Evolutionary conservation across 306 rosid species (phyloP).

Genomic region (Dalbergia cochinchinensis): DNA sequence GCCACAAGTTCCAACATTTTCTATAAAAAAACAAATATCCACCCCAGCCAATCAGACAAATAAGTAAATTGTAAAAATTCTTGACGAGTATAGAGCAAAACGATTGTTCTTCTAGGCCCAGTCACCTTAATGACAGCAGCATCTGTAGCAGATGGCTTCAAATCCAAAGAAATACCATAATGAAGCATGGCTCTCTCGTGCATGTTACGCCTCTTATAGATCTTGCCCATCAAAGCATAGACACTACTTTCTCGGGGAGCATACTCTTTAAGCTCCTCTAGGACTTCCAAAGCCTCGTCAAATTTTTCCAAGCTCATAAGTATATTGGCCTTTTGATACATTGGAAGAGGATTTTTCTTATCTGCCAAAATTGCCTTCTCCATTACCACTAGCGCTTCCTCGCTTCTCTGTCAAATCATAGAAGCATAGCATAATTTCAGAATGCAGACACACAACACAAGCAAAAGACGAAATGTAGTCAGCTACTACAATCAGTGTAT

Average conservation of each 20-base stretch:
- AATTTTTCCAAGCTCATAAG: conserved; percentile 76
- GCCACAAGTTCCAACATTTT: not conserved
- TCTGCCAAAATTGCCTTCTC: conserved; percentile 94
- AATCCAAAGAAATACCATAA: conserved; percentile 95
- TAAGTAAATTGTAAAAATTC: not conserved
- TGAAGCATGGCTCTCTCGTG: conserved; percentile 95
- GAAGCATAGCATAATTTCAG: conserved; percentile 42
- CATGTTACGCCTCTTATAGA: conserved; percentile 85
- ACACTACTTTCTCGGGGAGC: conserved; percentile 97
- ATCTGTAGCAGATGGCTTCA: conserved; percentile 95
- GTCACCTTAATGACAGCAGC: conserved; percentile 94
- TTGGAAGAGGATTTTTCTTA: conserved; percentile 96
- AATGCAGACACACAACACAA: conserved; percentile 17
- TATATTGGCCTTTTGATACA: conserved; percentile 98
- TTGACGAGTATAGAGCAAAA: conserved; percentile 24
- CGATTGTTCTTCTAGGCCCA: not conserved
- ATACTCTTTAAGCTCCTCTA: conserved; percentile 88
- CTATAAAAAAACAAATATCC: conserved; percentile 3
- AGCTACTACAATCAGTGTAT: conserved; percentile 33
- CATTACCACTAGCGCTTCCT: conserved; percentile 88
- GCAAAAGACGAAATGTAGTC: conserved; percentile 14
- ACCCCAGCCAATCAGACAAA: not conserved
- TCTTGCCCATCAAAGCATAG: conserved; percentile 94
- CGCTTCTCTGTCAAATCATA: conserved; percentile 69
- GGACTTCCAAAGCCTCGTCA: conserved; percentile 86